Percentiles rank a stretch among this genome's conserved stretches.
These are phyloP conservation scores for Trichosporon ovoides DNA, from an alignment of 1,284 basidiomycete genomes.

Conservation along the genomic window DNA sequence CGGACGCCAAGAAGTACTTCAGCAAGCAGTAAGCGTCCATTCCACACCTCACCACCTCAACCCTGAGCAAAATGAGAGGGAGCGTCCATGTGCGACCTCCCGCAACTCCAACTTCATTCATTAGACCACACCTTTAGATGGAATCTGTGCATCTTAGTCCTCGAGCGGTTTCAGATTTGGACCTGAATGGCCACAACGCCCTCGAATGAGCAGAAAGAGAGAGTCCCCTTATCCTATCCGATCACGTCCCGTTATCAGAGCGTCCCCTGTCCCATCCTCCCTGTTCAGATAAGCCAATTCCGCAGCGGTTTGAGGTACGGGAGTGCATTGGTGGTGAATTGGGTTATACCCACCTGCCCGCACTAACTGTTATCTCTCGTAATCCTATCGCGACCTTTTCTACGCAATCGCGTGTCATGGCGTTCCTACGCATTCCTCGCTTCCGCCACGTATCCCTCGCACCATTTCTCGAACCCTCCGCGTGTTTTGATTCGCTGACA, in stretches of 20 bases:
- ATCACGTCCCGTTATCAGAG: too few species aligned
- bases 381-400: background rate
- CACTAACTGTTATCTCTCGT: background rate
- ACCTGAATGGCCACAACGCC: background rate
- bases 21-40: slow-evolving; percentile 42
- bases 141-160: background rate
- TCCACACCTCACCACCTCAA: background rate
- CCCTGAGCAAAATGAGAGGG: background rate
- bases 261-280: too few species aligned
- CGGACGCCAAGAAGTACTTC: slow-evolving; percentile 70
- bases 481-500: slow-evolving; percentile 8
- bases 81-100: background rate
- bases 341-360: too few species aligned
- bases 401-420: background rate
- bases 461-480: background rate
- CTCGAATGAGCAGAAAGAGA: slow-evolving; percentile 4
- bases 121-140: slow-evolving; percentile 1
- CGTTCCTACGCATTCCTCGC: background rate
- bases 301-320: too few species aligned
- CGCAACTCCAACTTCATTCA: background rate
- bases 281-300: background rate
- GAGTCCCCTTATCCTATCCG: background rate
- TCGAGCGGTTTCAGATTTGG: slow-evolving; percentile 1
- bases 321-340: too few species aligned
- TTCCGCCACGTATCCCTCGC: background rate